Base-by-base conservation (phyloP, 2,329 filamentous ascomycete genomes). In the Claviceps capensis region DNA sequence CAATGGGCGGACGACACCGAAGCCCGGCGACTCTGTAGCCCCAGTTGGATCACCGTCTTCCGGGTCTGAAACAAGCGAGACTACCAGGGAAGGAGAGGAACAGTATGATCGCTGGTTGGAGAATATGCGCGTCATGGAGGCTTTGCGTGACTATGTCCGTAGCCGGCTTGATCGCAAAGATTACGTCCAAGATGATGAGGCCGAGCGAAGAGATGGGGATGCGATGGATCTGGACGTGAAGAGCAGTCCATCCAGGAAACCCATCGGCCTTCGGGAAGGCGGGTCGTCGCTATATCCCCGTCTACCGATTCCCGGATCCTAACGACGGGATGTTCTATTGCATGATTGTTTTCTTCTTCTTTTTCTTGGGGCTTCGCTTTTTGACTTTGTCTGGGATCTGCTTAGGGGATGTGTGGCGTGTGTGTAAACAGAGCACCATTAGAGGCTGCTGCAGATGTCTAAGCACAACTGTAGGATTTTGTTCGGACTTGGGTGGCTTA, bases 101-200 rank as follows among this genome's bases (percentile, higher is more conserved):
- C 74, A 74, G 51, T 81, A 83, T 62, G 81, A 84, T 60, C 70
- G 73, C 52, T 84, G 81, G 81, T 67, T 84, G 13, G 78, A 82
- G 65, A 81, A 83, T 61, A 77, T 84, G 63, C 79, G 81, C 38
- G 73, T 78, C 49, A 81, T 84, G 50, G 81, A 84, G 67, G 75
- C 70, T 44, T 72, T 85, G 40, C 72, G 79, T 41, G 74, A 77
- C 56, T 77, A 79, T 55, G 72, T 85, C 50, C 72, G 72, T 47
- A 69, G 76, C 11, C 75, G 79, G 36, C 71, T 84, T n/a, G 70
- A 78, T 52, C 72, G 72, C 37, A 71, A 70, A 57, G 76, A 82
- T 51, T 84, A 76, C 57, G 70, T 72, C 7, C 23, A 34, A 30
- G 62, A 67, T 16, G 67, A 67, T 4, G 61, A 56, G 23, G 42